Conservation (phyloP, 2,329 filamentous ascomycete genomes). For the Verticillium dahliae region DNA sequence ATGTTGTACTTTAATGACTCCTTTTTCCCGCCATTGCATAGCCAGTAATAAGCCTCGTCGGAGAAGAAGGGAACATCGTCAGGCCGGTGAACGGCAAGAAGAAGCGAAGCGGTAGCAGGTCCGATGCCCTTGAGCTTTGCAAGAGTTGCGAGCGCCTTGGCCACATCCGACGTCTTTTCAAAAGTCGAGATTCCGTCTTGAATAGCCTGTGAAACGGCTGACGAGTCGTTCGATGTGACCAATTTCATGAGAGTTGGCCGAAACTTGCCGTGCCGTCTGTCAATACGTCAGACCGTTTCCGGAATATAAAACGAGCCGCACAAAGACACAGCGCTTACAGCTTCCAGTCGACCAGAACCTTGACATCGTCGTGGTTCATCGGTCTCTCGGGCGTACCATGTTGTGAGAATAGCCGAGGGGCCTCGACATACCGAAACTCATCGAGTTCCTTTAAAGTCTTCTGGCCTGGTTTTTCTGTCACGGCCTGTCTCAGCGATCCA, state of each 20-base stretch:
- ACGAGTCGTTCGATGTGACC: constrained; percentile 53
- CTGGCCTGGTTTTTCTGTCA: constrained; percentile 39
- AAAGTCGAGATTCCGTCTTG: constrained; percentile 44
- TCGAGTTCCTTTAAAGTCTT: constrained; percentile 53
- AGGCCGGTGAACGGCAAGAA: constrained; percentile 60
- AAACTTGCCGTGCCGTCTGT: constrained; percentile 55
- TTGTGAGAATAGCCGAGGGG: constrained; percentile 38
- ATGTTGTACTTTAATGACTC: constrained; percentile 59
- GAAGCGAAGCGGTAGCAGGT: constrained; percentile 70
- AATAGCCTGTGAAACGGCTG: constrained; percentile 39
- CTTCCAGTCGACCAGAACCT: constrained; percentile 63
- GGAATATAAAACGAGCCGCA: neutral
- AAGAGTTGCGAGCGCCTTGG: constrained; percentile 45
- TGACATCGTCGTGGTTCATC: constrained; percentile 52
- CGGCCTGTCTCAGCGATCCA: neutral
- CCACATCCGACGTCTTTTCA: constrained; percentile 23
- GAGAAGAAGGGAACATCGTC: constrained; percentile 65
- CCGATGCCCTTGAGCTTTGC: constrained; percentile 66
- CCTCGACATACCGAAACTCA: constrained; percentile 48
- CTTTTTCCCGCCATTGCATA: constrained; percentile 47
- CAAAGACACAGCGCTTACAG: constrained; percentile 41
- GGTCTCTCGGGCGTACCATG: constrained; percentile 19
- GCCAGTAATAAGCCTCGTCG: constrained; percentile 72
- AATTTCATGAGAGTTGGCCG: constrained; percentile 55
- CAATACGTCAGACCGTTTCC: too few species aligned